phyloP scores from a whole-genome alignment of 805 yeast species.

The Starmerella vitae region DNA sequence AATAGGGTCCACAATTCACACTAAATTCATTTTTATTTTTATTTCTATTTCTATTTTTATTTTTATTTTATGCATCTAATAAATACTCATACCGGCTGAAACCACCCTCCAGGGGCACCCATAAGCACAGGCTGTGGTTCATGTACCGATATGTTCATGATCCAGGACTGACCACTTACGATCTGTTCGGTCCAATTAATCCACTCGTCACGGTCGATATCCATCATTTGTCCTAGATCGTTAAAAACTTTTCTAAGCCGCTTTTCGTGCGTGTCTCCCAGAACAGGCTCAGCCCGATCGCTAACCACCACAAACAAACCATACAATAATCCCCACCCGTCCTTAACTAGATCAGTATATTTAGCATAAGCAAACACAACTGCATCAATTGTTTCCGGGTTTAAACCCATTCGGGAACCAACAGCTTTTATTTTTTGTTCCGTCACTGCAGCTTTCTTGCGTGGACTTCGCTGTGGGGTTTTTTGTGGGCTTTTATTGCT shows the following conservation, averaged over 20 bases:
- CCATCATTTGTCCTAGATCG: slow-evolving; percentile 7
- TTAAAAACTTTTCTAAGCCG: slow-evolving; percentile 7
- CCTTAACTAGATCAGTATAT: slow-evolving; percentile 25
- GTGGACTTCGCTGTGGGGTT: neutral
- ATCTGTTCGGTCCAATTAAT: slow-evolving; percentile 25
- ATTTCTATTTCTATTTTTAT: neutral
- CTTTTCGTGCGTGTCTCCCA: slow-evolving; percentile 9
- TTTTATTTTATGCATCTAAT: neutral
- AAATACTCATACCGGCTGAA: neutral
- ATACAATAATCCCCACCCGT: slow-evolving; percentile 27
- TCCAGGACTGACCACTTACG: slow-evolving; percentile 28
- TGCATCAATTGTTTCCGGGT: slow-evolving; percentile 8
- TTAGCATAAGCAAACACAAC: slow-evolving; percentile 22
- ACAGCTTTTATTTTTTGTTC: slow-evolving; percentile 3
- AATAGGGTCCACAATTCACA: too few relatives aligned
- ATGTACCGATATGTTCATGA: slow-evolving; percentile 20
- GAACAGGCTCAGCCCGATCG: slow-evolving; percentile 24
- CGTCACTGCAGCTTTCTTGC: slow-evolving; percentile 8
- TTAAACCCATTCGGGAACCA: slow-evolving; percentile 10
- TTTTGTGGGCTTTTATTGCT: neutral
- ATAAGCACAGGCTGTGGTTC: slow-evolving; percentile 15
- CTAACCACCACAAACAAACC: slow-evolving; percentile 25
- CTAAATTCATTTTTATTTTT: neutral
- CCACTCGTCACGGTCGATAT: slow-evolving; percentile 24
- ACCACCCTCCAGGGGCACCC: slow-evolving; percentile 21